Base-by-base conservation (phyloP, 768 basidiomycete genomes). In the Pisolithus sp. region DNA sequence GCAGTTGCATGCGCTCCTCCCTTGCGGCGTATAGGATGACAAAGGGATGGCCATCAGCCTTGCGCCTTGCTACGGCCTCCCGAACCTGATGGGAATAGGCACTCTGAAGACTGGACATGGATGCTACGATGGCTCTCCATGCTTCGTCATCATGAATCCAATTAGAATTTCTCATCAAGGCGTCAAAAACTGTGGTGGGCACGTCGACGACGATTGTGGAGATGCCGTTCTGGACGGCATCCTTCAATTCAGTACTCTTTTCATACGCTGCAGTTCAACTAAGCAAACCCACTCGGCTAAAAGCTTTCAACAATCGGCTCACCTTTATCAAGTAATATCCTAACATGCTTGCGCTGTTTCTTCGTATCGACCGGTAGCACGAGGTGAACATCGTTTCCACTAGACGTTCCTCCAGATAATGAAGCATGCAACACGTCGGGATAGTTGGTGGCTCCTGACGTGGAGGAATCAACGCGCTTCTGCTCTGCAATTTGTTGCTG, bases 401-500 rank as follows among this genome's bases (percentile, higher is more conserved):
- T 53, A 1, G 66, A 61, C 10, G 58, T 30, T 26, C 75, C 71
- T 57, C 69, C 60, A 2, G 73, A 60, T 2, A 71, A 49, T 10
- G 61, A 56, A 4, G 54, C 41, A 42, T 70, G 67, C 23, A 71
- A 54, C 15, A 59, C 56, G 17, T 81, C 80, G 0, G 75, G 66
- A 8, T 76, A 65, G 3, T 66, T 63, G 0, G 73, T 68, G 7
- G 78, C 81, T 2, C 84, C 85, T 10, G 83, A 80, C 0, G 83
- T 83, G 7, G 79, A 71, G 1, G 78, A 67, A 57, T 93, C 90
- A 23, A 83, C 74, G 2, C 83, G 82, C 61, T 83, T 86, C 68
- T 92, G 89, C 57, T 92, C 89, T 0, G 82, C 72, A 17, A 93
- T 86, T 55, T 88, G 82, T 15, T 85, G 79, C 42, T 86, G 85